Evolutionary conservation across 2,329 filamentous ascomycete genomes (phyloP).

Genomic region (Paracoccidioides brasiliensis): DNA sequence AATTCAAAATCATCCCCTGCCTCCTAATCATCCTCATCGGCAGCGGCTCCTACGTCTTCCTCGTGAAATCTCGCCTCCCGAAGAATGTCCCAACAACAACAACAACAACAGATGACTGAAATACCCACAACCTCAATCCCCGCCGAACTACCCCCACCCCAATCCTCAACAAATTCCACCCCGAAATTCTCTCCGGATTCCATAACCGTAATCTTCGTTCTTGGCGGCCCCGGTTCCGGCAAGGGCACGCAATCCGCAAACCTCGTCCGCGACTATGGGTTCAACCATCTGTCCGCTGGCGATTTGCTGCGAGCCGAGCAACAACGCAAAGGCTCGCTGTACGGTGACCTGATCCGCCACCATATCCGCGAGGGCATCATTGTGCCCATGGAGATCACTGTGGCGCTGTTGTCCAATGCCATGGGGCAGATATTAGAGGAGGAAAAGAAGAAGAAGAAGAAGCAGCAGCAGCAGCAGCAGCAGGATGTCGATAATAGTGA

Average conservation of each 20-base stretch:
- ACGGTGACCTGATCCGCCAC: constrained; percentile 80
- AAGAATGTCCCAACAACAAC: constrained; percentile 4
- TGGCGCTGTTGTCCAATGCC: constrained; percentile 67
- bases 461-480: not conserved
- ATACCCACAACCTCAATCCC: constrained; percentile 10
- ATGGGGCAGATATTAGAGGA: constrained; percentile 66
- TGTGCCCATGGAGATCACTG: constrained; percentile 91
- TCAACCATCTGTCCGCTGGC: constrained; percentile 85
- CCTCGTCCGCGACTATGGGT: constrained; percentile 75
- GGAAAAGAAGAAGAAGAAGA: constrained; percentile 34
- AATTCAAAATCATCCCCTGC: constrained; percentile 32
- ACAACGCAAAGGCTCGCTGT: constrained; percentile 70
- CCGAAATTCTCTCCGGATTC: constrained; percentile 66
- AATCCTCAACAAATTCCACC: constrained; percentile 41
- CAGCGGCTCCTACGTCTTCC: constrained; percentile 37
- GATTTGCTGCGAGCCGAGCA: constrained; percentile 92
- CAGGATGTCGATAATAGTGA: constrained; percentile 21
- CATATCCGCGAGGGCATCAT: constrained; percentile 93
- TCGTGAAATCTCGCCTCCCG: constrained; percentile 37
- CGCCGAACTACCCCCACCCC: constrained; percentile 29
- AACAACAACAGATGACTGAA: constrained; percentile 12
- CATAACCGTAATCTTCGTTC: constrained; percentile 90
- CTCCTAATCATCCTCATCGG: constrained; percentile 35
- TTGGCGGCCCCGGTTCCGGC: constrained; percentile 87
- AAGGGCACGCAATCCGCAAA: constrained; percentile 93